Percentiles rank a stretch among this genome's conserved stretches.
Conservation (phyloP, 805 yeast species). For the Nakazawaea pomicola region DNA sequence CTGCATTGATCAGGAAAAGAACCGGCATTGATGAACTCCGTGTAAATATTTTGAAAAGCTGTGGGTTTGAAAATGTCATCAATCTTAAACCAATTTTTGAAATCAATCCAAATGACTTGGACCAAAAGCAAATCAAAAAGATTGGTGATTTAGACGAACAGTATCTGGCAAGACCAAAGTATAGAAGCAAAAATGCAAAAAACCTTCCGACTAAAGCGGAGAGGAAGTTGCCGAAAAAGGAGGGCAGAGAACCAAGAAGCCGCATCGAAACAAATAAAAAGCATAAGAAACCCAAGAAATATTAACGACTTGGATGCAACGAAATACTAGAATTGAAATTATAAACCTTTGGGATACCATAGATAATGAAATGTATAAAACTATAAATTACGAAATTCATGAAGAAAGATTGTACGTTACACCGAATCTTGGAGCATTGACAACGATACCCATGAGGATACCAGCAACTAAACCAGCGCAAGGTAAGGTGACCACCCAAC, state of each 20-base stretch:
- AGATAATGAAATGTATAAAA: too few species aligned
- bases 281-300: not conserved
- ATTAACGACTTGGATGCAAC: not conserved
- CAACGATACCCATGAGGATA: slow-evolving; percentile 52
- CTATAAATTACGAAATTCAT: too few species aligned
- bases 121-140: slow-evolving; percentile 1
- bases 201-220: too few species aligned
- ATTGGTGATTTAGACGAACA: slow-evolving; percentile 9
- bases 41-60: slow-evolving; percentile 44
- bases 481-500: slow-evolving; percentile 73
- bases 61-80: slow-evolving; percentile 32
- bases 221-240: not conserved
- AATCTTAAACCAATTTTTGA: slow-evolving; percentile 4
- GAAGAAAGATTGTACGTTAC: slow-evolving; percentile 21
- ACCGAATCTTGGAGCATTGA: slow-evolving; percentile 56
- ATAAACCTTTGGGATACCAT: too few species aligned
- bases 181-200: too few species aligned
- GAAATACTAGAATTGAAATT: too few species aligned
- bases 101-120: not conserved
- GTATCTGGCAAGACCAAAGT: not conserved
- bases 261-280: not conserved
- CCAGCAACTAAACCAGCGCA: slow-evolving; percentile 73
- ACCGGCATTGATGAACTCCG: slow-evolving; percentile 54
- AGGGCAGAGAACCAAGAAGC: not conserved
- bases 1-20: slow-evolving; percentile 30